Evolutionary conservation across 139 green algal species (phyloP).

Genomic region (Chlamydomonas eustigma): DNA sequence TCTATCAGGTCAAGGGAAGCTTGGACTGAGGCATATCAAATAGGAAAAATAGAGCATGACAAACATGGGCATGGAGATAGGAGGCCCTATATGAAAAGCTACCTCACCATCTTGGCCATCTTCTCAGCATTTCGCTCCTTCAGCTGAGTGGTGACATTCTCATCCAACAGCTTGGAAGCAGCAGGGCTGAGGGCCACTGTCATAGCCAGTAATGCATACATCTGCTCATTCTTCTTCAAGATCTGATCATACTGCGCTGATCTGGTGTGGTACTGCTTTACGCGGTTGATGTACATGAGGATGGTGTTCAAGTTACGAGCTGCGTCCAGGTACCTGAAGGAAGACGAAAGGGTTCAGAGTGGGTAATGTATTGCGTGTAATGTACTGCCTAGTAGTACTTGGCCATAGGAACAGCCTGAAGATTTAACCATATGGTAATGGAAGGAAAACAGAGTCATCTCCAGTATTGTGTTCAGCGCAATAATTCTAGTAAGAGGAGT

Average conservation of each 20-base stretch:
- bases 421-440: no score
- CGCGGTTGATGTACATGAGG: conserved; percentile 81
- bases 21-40: neutral
- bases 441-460: no score
- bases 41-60: neutral
- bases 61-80: no score
- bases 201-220: conserved; percentile 89
- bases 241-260: conserved; percentile 55
- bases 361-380: no score
- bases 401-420: no score
- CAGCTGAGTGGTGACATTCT: conserved; percentile 61
- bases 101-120: conserved; percentile 56
- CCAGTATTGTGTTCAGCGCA: no score
- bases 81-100: no score
- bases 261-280: conserved; percentile 67
- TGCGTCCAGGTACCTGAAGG: conserved; percentile 79
- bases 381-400: no score
- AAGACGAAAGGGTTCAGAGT: no score
- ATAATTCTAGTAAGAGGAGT: no score
- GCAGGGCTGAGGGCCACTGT: conserved; percentile 73
- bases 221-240: conserved; percentile 93
- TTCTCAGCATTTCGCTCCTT: conserved; percentile 71
- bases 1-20: neutral
- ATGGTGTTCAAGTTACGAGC: conserved; percentile 81
- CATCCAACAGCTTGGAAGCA: conserved; percentile 64